Base-by-base conservation (phyloP, 306 rosid species). In the Hylodesmum podocarpum region DNA sequence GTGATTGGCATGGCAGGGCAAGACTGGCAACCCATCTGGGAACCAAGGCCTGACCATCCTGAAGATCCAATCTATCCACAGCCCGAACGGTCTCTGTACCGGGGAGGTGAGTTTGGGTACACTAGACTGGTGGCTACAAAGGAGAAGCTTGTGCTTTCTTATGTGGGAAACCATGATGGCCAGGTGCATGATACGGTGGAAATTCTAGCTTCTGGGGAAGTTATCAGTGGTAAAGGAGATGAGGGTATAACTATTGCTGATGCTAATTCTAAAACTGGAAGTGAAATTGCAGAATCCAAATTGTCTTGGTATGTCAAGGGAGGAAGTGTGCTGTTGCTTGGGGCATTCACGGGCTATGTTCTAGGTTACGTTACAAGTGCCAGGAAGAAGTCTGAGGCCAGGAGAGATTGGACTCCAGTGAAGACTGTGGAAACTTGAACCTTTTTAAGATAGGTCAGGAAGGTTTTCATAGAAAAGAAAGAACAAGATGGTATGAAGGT, bases 1-100 rank as follows among this genome's bases (percentile, higher is more conserved):
- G 98, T 93, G 78, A 90, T 93, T 39, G 98, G 98, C 73, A 93
- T 93, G 98, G 98, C 93, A 84, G 86, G 96, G 83, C 86, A 93
- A 81, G 98, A 93, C 66, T 93, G 98, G 98, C 98, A 93, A 72
- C 89, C 96, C 21, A 86, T 82, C 19, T 93, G 98, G 96, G 75
- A 88, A 74, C 98, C 98, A 3, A 84, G 98, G 70, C 80, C 80
- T 0, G 84, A 82, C 78, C 96, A 93, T 75, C 88, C 82, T 2
- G 25, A 82, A 34, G 89, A 51, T 50, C 97, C 98, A 16, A 65
- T 95, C 76, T 95, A 72, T 76, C 98, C 98, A 4, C 98, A 95
- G 73, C 96, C 98, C 0, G 51, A 63, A 65, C 64, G 63, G 44
- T 95, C 98, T 37, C 62, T 90, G 75, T 95, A 89, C 72, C 97